Percentiles rank a stretch among this genome's conserved stretches.
phyloP scores from a whole-genome alignment of 192 early-diverging fungal genomes.

The Coemansia sp. region DNA sequence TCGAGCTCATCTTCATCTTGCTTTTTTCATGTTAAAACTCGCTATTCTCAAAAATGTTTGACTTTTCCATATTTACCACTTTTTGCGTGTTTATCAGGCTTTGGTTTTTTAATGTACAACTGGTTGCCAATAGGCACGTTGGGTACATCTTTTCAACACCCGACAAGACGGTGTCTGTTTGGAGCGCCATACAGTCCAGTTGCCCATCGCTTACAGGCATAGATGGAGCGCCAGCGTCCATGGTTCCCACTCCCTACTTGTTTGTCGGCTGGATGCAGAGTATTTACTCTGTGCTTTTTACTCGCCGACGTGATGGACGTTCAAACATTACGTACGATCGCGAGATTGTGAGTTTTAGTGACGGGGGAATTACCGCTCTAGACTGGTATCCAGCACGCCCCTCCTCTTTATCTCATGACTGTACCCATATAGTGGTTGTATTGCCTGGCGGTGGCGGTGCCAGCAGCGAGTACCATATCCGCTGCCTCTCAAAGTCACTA shows the following conservation, averaged over 20 bases:
- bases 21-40: too few relatives aligned
- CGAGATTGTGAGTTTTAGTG: background rate
- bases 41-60: too few relatives aligned
- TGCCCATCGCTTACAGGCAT: too few relatives aligned
- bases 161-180: too few relatives aligned
- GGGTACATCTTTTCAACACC: too few relatives aligned
- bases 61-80: too few relatives aligned
- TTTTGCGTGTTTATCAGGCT: too few relatives aligned
- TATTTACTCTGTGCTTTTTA: background rate
- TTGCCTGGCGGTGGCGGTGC: slow-evolving; percentile 5
- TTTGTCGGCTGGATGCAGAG: slow-evolving; percentile 7
- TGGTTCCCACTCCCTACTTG: slow-evolving; percentile 17
- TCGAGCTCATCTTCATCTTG: too few relatives aligned
- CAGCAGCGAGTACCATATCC: slow-evolving; percentile 16
- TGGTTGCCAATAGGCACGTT: too few relatives aligned
- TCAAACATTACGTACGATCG: slow-evolving; percentile 11
- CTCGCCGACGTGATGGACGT: slow-evolving; percentile 1
- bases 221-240: background rate
- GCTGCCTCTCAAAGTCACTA: slow-evolving; percentile 7
- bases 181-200: too few relatives aligned
- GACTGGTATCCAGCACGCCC: slow-evolving; percentile 22
- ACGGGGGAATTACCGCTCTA: slow-evolving; percentile 6
- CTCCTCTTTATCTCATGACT: background rate
- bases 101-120: too few relatives aligned
- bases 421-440: slow-evolving; percentile 7